A percentile compares a stretch with the other conserved stretches of the same genome.
Conservation (phyloP, 2,329 filamentous ascomycete genomes). For the Pseudofabraea citricarpa region DNA sequence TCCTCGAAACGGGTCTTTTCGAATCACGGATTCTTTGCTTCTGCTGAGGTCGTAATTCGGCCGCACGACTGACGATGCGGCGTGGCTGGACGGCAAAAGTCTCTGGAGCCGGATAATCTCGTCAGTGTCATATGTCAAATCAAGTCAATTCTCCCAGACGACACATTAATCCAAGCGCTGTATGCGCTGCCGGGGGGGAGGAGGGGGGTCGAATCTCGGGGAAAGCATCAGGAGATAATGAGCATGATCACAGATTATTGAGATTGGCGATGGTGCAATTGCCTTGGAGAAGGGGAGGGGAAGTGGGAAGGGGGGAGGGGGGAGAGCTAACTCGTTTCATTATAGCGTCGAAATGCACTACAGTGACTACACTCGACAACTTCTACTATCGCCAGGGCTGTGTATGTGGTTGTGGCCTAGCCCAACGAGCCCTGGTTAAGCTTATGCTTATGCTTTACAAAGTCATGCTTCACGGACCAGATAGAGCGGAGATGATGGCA, state of each 20-base stretch:
- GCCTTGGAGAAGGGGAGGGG: no score
- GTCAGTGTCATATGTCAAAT: not conserved
- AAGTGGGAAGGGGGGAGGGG: no score
- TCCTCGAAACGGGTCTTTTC: not conserved
- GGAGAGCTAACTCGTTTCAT: constrained; percentile 18
- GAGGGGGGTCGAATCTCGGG: not conserved
- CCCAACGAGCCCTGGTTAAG: no score
- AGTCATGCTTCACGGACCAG: not conserved
- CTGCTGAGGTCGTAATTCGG: not conserved
- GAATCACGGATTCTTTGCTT: not conserved
- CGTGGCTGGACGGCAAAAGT: not conserved
- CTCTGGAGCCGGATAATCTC: not conserved
- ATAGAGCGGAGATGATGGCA: not conserved
- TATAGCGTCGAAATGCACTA: constrained; percentile 14
- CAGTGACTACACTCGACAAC: constrained; percentile 12
- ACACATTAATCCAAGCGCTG: not conserved
- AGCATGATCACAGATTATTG: constrained; percentile 2
- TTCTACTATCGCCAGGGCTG: not conserved
- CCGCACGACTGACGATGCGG: not conserved
- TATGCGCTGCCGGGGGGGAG: no score
- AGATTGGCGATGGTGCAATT: constrained; percentile 1
- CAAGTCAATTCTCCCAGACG: not conserved
- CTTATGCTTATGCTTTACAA: no score
- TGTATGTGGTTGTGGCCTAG: not conserved
- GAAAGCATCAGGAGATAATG: not conserved